Evolutionary conservation across 1,284 basidiomycete genomes (phyloP), one percentile per base, ranked within the genome.

Genomic region (Pulveroboletus ridleyi): DNA sequence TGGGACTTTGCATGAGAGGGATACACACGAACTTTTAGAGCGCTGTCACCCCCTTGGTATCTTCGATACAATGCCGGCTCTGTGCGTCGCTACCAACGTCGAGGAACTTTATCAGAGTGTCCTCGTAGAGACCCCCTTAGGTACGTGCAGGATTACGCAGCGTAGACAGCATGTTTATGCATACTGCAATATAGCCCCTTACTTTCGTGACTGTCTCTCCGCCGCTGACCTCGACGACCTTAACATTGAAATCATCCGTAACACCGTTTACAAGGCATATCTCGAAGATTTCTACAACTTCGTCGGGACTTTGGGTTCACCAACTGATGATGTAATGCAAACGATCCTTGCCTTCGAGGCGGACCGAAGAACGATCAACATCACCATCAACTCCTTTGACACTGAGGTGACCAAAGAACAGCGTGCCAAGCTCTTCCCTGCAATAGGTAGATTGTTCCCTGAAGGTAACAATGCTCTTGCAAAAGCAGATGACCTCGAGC

Each of bases 181-280:
- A 52, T 29, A 66, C 57, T 42, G 61, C n/a, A 57, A 66, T 29
- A 18, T 67, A 96, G 96, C 98, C 2, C 95, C 96, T 7, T 99
- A 99, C 82, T 99, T 99, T 87, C 90, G 95, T 47, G 92, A 96
- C 72, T 98, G 96, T 78, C 86, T 99, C 56, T 94, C 95, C 33
- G 97, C 97, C 13, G 89, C 94, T 44, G 98, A 99, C 77, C 88
- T 99, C 50, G 98, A 99, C 77, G 98, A 99, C 78, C 89, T 99
- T 69, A 99, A 99, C 83, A 99, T 99, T 73, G 98, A 99, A 82
- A 99, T 99, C 80, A 97, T 99, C 79, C 95, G 98, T 57, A 99
- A 99, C 82, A 96, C 97, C n/a, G 92, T 99, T 56, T 99, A 99
- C 88, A 99, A 98, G 80, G 93, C 96, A 20, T 99, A 99, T 81